Evolutionary conservation across 2,329 filamentous ascomycete species (phyloP).

Genomic region (Colletotrichum lindemuthianum): DNA sequence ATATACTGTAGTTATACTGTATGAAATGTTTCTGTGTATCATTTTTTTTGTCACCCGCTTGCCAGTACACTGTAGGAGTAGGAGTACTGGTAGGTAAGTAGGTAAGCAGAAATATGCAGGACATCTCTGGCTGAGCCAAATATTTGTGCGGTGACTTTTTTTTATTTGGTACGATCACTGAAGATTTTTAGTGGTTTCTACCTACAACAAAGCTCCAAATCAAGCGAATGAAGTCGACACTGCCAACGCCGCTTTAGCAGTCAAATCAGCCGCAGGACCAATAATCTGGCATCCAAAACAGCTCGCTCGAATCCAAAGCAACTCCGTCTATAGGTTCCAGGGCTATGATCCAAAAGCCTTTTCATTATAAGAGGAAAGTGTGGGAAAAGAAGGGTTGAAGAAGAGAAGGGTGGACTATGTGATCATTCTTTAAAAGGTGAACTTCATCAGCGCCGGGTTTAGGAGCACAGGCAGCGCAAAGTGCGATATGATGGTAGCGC

Average conservation of each 20-base stretch:
- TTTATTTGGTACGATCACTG: too few species aligned
- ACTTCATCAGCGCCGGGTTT: constrained; percentile 72
- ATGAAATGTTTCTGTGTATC: too few species aligned
- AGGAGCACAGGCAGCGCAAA: constrained; percentile 68
- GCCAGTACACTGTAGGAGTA: too few species aligned
- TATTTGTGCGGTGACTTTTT: too few species aligned
- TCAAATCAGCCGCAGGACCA: not conserved
- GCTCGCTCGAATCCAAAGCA: not conserved
- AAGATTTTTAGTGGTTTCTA: not conserved
- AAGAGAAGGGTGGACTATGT: too few species aligned
- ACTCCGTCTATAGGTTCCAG: constrained; percentile 21
- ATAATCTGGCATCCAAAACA: constrained; percentile 7
- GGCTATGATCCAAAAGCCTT: not conserved
- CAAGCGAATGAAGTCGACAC: not conserved
- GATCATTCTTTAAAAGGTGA: constrained; percentile 59
- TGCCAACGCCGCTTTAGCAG: not conserved
- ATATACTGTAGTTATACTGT: too few species aligned
- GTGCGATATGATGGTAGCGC: constrained; percentile 61
- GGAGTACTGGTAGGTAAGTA: too few species aligned
- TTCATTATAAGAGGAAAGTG: constrained; percentile 1
- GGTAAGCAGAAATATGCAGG: too few species aligned
- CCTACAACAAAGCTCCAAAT: not conserved
- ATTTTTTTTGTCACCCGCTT: too few species aligned
- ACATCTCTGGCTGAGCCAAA: too few species aligned
- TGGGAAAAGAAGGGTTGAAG: too few species aligned